Evolutionary conservation across 2,329 filamentous ascomycete genomes (phyloP).

Genomic region (Stagonosporopsis rhizophila): DNA sequence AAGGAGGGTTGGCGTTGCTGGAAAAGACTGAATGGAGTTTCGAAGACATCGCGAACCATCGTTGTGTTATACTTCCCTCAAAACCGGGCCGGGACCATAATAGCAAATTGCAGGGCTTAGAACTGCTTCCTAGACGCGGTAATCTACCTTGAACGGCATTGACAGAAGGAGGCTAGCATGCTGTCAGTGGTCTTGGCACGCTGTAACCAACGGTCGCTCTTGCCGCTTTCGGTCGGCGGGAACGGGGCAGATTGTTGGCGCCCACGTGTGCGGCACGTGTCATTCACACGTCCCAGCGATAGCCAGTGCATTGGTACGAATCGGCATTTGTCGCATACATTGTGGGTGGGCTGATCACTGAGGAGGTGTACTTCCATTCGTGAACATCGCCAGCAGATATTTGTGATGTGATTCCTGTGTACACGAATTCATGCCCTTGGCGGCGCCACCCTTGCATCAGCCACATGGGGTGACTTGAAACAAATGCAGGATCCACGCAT

Average conservation of each 20-base stretch:
- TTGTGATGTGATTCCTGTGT: not conserved
- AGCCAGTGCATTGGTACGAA: not conserved
- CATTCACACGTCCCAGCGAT: not conserved
- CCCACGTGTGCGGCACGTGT: not conserved
- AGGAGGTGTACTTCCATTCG: not conserved
- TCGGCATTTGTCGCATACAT: not conserved
- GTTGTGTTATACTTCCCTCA: constrained; percentile 2
- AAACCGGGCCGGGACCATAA: not conserved
- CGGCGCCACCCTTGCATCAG: constrained; percentile 1
- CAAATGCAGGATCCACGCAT: constrained; percentile 10
- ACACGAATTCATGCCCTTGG: not conserved
- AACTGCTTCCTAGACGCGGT: not conserved
- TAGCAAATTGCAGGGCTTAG: constrained; percentile 10
- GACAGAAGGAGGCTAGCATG: constrained; percentile 2
- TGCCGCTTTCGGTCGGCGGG: constrained; percentile 1
- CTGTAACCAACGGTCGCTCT: not conserved
- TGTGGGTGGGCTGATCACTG: not conserved
- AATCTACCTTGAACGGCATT: not conserved
- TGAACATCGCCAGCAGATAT: not conserved
- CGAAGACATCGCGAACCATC: not conserved
- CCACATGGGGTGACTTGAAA: constrained; percentile 6
- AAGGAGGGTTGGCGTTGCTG: constrained; percentile 8
- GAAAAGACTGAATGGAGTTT: not conserved
- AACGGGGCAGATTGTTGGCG: not conserved
- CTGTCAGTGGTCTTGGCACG: constrained; percentile 3